Evolutionary conservation across 2,329 filamentous ascomycete species (phyloP).

Genomic region (Exophiala aquamarina): DNA sequence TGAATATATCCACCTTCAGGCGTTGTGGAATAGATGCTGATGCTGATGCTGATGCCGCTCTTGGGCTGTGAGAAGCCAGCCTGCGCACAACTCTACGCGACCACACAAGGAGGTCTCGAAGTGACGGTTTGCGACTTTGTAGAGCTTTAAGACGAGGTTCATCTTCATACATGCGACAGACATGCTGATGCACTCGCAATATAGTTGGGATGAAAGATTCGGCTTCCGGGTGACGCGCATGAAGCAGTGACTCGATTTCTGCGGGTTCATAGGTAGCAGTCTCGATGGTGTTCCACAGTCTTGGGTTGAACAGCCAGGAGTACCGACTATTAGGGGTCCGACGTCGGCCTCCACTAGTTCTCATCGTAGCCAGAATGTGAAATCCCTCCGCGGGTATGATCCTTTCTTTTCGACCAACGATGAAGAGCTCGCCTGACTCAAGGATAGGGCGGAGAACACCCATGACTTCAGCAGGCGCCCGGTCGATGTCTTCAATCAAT

Average conservation of each 20-base stretch:
- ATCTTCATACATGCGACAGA: conserved; percentile 36
- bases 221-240: conserved; percentile 69
- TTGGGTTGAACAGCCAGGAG: conserved; percentile 33
- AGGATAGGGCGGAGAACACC: conserved; percentile 90
- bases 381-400: conserved; percentile 83
- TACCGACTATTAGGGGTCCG: conserved; percentile 68
- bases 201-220: conserved; percentile 56
- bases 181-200: conserved; percentile 55
- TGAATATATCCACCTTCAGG: conserved; percentile 78
- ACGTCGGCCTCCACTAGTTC: conserved; percentile 64
- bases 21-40: conserved; percentile 59
- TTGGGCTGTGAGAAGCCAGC: conserved; percentile 42
- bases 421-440: conserved; percentile 84
- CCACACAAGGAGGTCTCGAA: conserved; percentile 88
- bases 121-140: conserved; percentile 59
- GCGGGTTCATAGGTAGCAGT: conserved; percentile 64
- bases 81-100: conserved; percentile 72
- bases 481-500: conserved; percentile 92
- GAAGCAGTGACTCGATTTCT: conserved; percentile 75
- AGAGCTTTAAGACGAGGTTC: conserved; percentile 27
- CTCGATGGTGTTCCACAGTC: conserved; percentile 80
- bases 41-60: not conserved
- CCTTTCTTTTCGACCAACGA: conserved; percentile 83
- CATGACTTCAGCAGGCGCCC: conserved; percentile 91
- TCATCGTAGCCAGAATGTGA: conserved; percentile 86